These are phyloP conservation scores for Cenchrus purpureus DNA, from an alignment of 176 grass and related monocot species.

Conservation along the genomic window DNA sequence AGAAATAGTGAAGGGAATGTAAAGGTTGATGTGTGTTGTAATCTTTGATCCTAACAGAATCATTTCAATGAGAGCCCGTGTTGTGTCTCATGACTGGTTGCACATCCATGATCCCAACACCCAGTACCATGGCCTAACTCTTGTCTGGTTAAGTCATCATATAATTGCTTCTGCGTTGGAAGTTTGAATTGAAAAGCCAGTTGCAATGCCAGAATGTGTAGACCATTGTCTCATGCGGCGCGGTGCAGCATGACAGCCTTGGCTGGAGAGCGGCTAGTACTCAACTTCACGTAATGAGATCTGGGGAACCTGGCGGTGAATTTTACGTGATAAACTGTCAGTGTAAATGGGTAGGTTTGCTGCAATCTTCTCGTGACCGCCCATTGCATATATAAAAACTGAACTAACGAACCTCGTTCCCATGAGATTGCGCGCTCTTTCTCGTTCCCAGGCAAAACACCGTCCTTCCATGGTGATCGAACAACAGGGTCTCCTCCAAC, in stretches of 20 bases:
- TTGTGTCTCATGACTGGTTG: neutral
- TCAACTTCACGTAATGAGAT: neutral
- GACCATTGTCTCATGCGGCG: neutral
- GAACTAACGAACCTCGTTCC: neutral
- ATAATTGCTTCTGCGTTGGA: neutral
- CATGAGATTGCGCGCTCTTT: neutral
- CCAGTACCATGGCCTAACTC: neutral
- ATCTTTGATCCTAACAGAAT: conserved; percentile 40
- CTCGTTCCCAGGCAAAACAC: neutral
- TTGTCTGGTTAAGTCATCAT: neutral
- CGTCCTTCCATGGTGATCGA: conserved; percentile 23
- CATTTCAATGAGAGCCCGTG: conserved; percentile 42
- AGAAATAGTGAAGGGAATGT: conserved; percentile 52
- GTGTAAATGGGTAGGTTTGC: conserved; percentile 37
- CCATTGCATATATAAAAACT: conserved; percentile 14
- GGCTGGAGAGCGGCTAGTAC: neutral
- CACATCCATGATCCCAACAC: neutral
- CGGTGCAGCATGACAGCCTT: neutral
- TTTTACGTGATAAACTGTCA: neutral
- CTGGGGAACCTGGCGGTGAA: conserved; percentile 1
- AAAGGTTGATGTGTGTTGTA: conserved; percentile 60
- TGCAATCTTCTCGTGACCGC: conserved; percentile 41
- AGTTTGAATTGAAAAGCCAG: neutral
- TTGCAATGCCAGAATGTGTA: neutral
- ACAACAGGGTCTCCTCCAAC: neutral